Percentiles rank a stretch among this genome's conserved stretches.
These are phyloP conservation scores for Orbilia javanica DNA, from an alignment of 2,329 filamentous ascomycete species.

Conservation along the genomic window DNA sequence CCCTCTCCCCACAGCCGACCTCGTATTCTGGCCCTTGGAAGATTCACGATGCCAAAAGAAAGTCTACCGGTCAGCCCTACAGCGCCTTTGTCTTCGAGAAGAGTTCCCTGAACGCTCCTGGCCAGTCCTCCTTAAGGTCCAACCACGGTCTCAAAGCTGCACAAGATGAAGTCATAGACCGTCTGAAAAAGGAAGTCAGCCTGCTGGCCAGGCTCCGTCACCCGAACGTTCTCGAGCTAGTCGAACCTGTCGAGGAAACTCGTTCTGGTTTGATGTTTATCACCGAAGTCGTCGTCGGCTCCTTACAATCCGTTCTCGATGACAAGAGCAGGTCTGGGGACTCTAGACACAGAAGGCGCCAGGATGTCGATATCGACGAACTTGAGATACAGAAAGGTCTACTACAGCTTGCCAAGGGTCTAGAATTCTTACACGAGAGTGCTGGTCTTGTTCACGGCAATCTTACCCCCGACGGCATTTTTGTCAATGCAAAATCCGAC, in stretches of 20 bases:
- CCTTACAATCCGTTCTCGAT: constrained; percentile 81
- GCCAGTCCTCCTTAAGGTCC: constrained; percentile 68
- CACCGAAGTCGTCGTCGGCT: constrained; percentile 89
- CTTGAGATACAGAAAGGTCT: constrained; percentile 97
- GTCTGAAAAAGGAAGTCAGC: constrained; percentile 90
- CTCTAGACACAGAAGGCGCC: constrained; percentile 74
- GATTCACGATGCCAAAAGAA: constrained; percentile 97
- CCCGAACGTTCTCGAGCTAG: constrained; percentile 89
- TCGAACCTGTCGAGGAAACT: constrained; percentile 95
- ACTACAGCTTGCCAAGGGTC: constrained; percentile 89
- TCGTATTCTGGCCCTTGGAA: constrained; percentile 93
- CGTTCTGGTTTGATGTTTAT: constrained; percentile 93
- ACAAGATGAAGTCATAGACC: constrained; percentile 89
- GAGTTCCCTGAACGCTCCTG: constrained; percentile 81
- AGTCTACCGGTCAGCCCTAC: constrained; percentile 87
- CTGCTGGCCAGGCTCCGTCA: constrained; percentile 89
- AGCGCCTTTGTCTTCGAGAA: constrained; percentile 96
- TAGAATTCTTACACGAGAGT: constrained; percentile 96
- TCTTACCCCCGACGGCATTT: constrained; percentile 89
- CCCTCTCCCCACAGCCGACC: constrained; percentile 79
- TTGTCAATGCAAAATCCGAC: constrained; percentile 96
- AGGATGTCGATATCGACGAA: constrained; percentile 94
- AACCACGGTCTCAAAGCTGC: constrained; percentile 75
- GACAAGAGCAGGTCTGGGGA: constrained; percentile 87
- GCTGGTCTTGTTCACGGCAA: constrained; percentile 94